Percentiles rank a stretch among this genome's conserved stretches.
phyloP scores from a whole-genome alignment of 2,329 filamentous ascomycete genomes.

The Fusarium azukiicola region DNA sequence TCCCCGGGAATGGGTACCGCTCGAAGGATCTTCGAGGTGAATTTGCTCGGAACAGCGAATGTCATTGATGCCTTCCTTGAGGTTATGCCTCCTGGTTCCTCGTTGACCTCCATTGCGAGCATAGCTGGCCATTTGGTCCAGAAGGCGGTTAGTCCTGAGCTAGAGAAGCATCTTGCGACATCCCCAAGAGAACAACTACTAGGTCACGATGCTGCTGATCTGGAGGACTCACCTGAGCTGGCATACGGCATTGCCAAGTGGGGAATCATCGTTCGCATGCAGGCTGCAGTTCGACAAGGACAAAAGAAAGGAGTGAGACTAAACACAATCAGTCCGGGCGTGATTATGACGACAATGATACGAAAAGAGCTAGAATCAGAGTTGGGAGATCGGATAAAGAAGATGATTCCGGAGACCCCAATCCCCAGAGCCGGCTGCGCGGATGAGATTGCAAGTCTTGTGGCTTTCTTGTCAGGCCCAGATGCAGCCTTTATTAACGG shows the following conservation, averaged over 20 bases:
- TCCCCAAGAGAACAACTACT: constrained; percentile 9
- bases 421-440: background rate
- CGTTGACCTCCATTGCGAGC: constrained; percentile 8
- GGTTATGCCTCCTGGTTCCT: constrained; percentile 5
- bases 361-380: background rate
- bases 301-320: constrained; percentile 10
- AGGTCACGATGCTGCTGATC: background rate
- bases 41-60: constrained; percentile 22
- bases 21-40: constrained; percentile 18
- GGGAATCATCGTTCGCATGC: constrained; percentile 19
- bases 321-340: constrained; percentile 15
- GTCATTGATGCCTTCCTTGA: constrained; percentile 28
- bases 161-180: constrained; percentile 20
- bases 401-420: background rate
- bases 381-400: background rate
- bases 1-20: constrained; percentile 6
- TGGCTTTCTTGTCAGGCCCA: constrained; percentile 17
- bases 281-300: constrained; percentile 1
- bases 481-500: constrained; percentile 21
- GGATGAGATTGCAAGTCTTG: constrained; percentile 24
- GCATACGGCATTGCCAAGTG: constrained; percentile 23
- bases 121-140: background rate
- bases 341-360: constrained; percentile 10
- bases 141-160: background rate
- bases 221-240: background rate